phyloP scores from a whole-genome alignment of 495 filamentous ascomycete species.

The Talaromyces adpressus region DNA sequence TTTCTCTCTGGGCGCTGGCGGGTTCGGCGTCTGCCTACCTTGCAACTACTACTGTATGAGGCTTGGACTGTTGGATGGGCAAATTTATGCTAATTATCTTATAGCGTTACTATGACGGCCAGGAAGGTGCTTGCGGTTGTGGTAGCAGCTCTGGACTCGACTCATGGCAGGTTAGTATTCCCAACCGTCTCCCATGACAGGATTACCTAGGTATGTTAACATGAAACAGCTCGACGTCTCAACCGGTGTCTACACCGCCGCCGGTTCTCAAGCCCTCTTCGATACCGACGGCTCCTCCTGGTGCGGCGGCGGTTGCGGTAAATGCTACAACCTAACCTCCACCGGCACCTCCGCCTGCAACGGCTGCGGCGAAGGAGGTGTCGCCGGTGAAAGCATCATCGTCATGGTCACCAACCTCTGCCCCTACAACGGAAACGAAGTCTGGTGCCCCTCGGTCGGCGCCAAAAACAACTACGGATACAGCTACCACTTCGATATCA shows the following conservation, averaged over 20 bases:
- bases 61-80: neutral
- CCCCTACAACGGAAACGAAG: slow-evolving; percentile 29
- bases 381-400: slow-evolving; percentile 25
- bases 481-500: slow-evolving; percentile 36
- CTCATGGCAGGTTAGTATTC: slow-evolving; percentile 19
- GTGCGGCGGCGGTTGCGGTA: slow-evolving; percentile 34
- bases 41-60: slow-evolving; percentile 13
- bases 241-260: slow-evolving; percentile 22
- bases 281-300: slow-evolving; percentile 20
- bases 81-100: neutral
- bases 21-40: slow-evolving; percentile 7
- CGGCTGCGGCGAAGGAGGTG: slow-evolving; percentile 25
- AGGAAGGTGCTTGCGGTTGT: slow-evolving; percentile 27
- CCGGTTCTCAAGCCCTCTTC: slow-evolving; percentile 24
- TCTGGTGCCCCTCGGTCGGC: slow-evolving; percentile 28
- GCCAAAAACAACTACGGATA: slow-evolving; percentile 31
- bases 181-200: neutral
- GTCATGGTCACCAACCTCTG: slow-evolving; percentile 37
- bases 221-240: slow-evolving; percentile 1
- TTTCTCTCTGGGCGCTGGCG: slow-evolving; percentile 6
- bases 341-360: slow-evolving; percentile 24
- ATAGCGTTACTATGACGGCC: slow-evolving; percentile 28
- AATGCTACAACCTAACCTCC: slow-evolving; percentile 32
- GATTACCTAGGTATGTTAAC: too few species aligned
- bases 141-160: slow-evolving; percentile 15